Base-by-base conservation (phyloP, 768 basidiomycete genomes). In the Leccinum arenicola region DNA sequence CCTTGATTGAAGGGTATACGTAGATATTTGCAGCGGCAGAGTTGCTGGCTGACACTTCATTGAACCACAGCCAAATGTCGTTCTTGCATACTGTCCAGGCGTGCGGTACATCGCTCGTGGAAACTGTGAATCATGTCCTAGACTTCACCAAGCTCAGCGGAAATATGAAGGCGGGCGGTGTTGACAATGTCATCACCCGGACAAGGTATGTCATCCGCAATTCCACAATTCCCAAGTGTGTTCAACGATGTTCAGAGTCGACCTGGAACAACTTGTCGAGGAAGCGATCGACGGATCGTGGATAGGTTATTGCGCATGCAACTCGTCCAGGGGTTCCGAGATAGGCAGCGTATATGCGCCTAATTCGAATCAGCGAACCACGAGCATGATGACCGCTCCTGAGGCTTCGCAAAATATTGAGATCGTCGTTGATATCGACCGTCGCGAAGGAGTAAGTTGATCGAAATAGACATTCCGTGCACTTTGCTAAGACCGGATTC, bases 141-240 rank as follows among this genome's bases (percentile, higher is more conserved):
- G 95, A 98, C 71, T 98, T 95, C 68, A 96, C 94, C 36, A 98
- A 98, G 68, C 80, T 95, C 25, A 94, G 91, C 61, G 94, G 93
- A 21, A 91, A 89, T 66, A 80, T 85, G 50, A 91, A 91, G 70
- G 80, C 85, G 3, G 91, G 89, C 27, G 88, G 88, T 45, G 83
- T 88, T 8, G 86, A 91, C 69, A 89, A 88, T 62, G 84, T 86
- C 47, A 91, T 93, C 61, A 78, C 82, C 19, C 82, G 83, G 9
- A 82, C 83, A 59, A 82, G 78, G 91, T 89, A 54, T 60, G 85
- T 76, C 19, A 35, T 58, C 19, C 50, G 6, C 19, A 50, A 52
- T 57, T 23, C 50, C 29, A 31, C 23, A 33, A 35, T 12, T 50
- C 43, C 52, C 7, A 57, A 61, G 29, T 25, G 48, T 38, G 11